These are phyloP conservation scores for Diaporthe nobilis DNA, from an alignment of 2,329 filamentous ascomycete species.

Conservation along the genomic window DNA sequence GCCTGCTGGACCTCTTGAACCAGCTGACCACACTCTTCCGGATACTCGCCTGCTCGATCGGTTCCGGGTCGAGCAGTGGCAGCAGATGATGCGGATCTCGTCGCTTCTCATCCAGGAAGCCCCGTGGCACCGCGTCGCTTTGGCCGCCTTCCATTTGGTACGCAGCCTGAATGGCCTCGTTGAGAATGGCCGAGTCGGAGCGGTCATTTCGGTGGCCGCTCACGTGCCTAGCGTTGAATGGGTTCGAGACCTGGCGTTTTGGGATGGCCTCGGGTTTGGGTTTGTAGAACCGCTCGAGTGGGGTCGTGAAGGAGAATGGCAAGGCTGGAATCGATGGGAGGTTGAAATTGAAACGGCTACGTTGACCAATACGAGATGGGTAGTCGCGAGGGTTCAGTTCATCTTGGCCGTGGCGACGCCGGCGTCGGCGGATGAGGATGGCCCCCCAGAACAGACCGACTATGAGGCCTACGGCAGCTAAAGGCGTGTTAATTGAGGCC, in stretches of 20 bases:
- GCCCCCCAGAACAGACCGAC: conserved; percentile 35
- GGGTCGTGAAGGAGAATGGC: conserved; percentile 2
- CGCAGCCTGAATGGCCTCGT: conserved; percentile 27
- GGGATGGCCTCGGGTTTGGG: conserved; percentile 10
- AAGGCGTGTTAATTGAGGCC: not conserved
- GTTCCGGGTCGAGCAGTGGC: conserved; percentile 23
- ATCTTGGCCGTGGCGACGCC: conserved; percentile 14
- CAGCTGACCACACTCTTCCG: conserved; percentile 38
- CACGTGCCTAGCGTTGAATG: not conserved
- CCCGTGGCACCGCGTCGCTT: conserved; percentile 3
- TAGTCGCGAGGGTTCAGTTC: not conserved
- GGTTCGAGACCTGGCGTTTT: conserved; percentile 20
- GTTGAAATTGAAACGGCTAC: conserved; percentile 13
- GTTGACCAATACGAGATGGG: not conserved
- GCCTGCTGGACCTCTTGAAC: conserved; percentile 34
- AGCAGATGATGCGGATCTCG: conserved; percentile 25
- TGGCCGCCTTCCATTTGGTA: conserved; percentile 22
- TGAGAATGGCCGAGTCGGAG: conserved; percentile 24
- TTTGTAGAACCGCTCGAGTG: conserved; percentile 9
- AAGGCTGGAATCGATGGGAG: not conserved
- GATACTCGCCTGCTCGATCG: conserved; percentile 33
- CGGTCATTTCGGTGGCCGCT: conserved; percentile 18
- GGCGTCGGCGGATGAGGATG: conserved; percentile 33
- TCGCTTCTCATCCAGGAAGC: conserved; percentile 39
- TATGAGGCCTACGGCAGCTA: conserved; percentile 36